Evolutionary conservation across 2,329 filamentous ascomycete species (phyloP), one percentile per base, ranked within the genome.

Genomic region (Pseudodiploospora longispora): DNA sequence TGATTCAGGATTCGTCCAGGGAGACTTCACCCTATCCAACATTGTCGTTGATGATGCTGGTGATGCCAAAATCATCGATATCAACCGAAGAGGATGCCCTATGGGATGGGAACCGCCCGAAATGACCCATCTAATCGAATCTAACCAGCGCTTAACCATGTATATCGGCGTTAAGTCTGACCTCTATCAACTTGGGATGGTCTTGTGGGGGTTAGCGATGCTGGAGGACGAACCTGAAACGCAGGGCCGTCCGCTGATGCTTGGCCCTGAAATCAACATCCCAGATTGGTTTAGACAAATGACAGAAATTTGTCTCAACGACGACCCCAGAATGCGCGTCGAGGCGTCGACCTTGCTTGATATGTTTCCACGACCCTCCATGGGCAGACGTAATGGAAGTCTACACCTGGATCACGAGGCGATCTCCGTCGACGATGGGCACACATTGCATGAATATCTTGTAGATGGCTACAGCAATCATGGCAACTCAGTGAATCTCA

Each of bases 111-210:
- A 98, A 54, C 90, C 93, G 3, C 93, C 93, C 4, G 93, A 98
- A 65, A 85, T 94, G 44, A 84, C 83, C 10, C 77, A 79, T 5
- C 79, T 97, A 44, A 88, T 97, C 48, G 83, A 91, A 52, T 90
- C 83, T 62, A 87, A 86, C 46, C 90, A 96, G 63, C 79, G 88
- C 30, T 90, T 98, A 42, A 85, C 87, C 38, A 95, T 97, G 83
- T 96, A 95, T 59, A 97, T 98, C 59, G 91, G 93, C 9, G 89
- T 96, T 60, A 98, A 98, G 66, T 95, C 91, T 1, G 93, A 98
- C 64, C 72, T 98, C 1, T 98, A 85, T 58, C 93, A 98, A 64
- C 75, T 97, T 5, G 93, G 93, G 5, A 98, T 98, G 93, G 89
- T 95, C 2, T 69, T 98, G 3, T 98, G 91, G 88, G 88, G 87